Conservation (phyloP, 1,284 basidiomycete genomes). For the Chalciporus sp. region DNA sequence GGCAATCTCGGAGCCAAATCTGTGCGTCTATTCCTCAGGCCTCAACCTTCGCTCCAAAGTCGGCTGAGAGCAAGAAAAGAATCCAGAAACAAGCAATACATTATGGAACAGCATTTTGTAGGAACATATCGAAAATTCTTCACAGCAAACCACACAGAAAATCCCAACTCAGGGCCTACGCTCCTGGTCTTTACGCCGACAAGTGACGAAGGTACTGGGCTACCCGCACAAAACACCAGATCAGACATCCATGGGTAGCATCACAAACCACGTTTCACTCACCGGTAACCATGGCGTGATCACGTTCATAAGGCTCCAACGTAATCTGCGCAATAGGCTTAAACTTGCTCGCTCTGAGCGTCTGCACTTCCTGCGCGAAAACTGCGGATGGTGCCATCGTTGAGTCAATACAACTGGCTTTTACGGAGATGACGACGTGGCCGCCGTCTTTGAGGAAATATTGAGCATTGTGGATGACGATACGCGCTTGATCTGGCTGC, state of each 20-base stretch:
- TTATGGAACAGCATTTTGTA: conserved; percentile 16
- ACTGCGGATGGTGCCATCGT: conserved; percentile 89
- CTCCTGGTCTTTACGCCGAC: conserved; percentile 17
- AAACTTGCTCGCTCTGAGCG: conserved; percentile 79
- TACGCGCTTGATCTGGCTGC: conserved; percentile 98
- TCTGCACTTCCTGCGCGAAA: conserved; percentile 89
- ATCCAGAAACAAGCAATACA: conserved; percentile 5
- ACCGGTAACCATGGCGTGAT: conserved; percentile 84
- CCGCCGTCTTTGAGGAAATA: conserved; percentile 96
- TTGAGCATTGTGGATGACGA: conserved; percentile 91
- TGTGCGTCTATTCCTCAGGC: neutral
- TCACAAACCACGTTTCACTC: conserved; percentile 16
- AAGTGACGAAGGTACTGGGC: conserved; percentile 57
- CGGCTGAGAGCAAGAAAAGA: conserved; percentile 3
- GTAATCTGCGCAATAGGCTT: conserved; percentile 96
- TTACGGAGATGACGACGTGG: conserved; percentile 96
- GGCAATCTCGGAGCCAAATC: neutral
- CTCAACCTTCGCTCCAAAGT: neutral
- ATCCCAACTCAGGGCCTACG: neutral
- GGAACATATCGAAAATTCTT: conserved; percentile 19
- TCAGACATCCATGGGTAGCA: neutral
- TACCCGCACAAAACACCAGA: conserved; percentile 23
- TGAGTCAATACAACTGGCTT: conserved; percentile 99
- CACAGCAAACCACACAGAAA: conserved; percentile 10
- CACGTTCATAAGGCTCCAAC: conserved; percentile 82